These are phyloP conservation scores for Coprinopsis sp. DNA, from an alignment of 768 basidiomycete genomes.

Conservation along the genomic window DNA sequence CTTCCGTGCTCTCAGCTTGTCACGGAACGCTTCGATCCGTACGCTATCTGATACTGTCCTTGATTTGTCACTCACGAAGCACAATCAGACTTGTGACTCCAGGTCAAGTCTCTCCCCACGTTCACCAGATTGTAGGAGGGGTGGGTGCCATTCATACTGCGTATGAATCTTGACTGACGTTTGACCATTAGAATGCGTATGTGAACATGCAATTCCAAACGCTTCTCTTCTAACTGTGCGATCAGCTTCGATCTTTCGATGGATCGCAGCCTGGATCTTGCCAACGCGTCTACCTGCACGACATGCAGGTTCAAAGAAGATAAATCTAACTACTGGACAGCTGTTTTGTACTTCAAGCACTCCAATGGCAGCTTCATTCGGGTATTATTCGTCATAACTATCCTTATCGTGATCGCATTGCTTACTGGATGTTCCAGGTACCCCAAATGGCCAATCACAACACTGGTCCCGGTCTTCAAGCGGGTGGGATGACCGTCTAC, in stretches of 20 bases:
- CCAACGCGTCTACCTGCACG: slow-evolving; percentile 15
- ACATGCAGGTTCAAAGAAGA: slow-evolving; percentile 19
- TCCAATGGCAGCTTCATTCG: slow-evolving; percentile 13
- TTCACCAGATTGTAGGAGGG: too few species aligned
- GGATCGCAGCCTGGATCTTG: slow-evolving; percentile 15
- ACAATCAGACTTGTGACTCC: too few species aligned
- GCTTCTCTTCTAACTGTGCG: too few species aligned
- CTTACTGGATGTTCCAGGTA: background rate
- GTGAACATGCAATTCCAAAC: too few species aligned
- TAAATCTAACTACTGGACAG: slow-evolving; percentile 20
- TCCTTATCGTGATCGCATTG: background rate
- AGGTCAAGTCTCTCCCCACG: too few species aligned
- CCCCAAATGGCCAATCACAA: slow-evolving; percentile 12
- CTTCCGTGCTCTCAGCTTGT: too few species aligned
- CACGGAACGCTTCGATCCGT: too few species aligned
- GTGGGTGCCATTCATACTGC: too few species aligned
- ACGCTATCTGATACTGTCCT: too few species aligned
- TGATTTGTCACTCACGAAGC: too few species aligned
- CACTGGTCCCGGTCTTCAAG: slow-evolving; percentile 7
- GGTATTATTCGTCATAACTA: background rate
- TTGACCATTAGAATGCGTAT: too few species aligned
- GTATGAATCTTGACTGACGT: too few species aligned
- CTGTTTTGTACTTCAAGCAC: slow-evolving; percentile 19
- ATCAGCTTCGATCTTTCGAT: slow-evolving; percentile 18
- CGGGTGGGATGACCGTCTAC: slow-evolving; percentile 9